Conservation (phyloP, 805 yeast species). For the Cyberlindnera misumaiensis region DNA sequence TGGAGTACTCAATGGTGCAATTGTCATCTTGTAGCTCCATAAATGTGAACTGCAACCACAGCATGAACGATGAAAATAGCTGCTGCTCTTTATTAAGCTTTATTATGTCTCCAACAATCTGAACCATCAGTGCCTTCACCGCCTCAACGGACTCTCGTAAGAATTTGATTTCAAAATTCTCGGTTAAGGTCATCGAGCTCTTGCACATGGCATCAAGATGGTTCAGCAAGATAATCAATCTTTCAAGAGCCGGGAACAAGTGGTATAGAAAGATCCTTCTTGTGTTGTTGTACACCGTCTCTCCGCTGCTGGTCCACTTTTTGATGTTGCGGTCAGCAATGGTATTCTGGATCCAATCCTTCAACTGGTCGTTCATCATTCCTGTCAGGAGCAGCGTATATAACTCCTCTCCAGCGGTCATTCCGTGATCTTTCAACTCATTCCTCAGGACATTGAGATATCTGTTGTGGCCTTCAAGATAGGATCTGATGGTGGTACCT, state of each 20-base stretch:
- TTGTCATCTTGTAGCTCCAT: slow-evolving; percentile 24
- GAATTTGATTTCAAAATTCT: slow-evolving; percentile 4
- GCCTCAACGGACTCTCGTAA: slow-evolving; percentile 8
- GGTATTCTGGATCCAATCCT: slow-evolving; percentile 57
- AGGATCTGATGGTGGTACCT: slow-evolving; percentile 28
- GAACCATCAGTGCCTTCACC: slow-evolving; percentile 23
- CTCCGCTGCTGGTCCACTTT: slow-evolving; percentile 46
- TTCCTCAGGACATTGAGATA: slow-evolving; percentile 30
- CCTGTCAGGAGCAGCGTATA: slow-evolving; percentile 49
- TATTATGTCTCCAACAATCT: slow-evolving; percentile 31
- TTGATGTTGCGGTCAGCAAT: slow-evolving; percentile 62
- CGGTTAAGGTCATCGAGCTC: slow-evolving; percentile 20
- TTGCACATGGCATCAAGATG: slow-evolving; percentile 33
- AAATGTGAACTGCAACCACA: slow-evolving; percentile 32
- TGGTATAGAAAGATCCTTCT: slow-evolving; percentile 42
- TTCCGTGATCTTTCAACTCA: slow-evolving; percentile 24
- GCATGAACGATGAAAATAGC: slow-evolving; percentile 34
- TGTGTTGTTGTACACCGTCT: slow-evolving; percentile 41
- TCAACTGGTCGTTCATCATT: slow-evolving; percentile 39
- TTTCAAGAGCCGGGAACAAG: slow-evolving; percentile 49
- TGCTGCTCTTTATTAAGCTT: slow-evolving; percentile 40
- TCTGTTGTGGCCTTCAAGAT: slow-evolving; percentile 31
- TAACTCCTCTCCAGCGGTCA: slow-evolving; percentile 31
- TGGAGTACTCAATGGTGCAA: slow-evolving; percentile 10
- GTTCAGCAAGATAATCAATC: slow-evolving; percentile 40